Evolutionary conservation across 2,329 filamentous ascomycete species (phyloP).

Genomic region (Botrytis tulipae): DNA sequence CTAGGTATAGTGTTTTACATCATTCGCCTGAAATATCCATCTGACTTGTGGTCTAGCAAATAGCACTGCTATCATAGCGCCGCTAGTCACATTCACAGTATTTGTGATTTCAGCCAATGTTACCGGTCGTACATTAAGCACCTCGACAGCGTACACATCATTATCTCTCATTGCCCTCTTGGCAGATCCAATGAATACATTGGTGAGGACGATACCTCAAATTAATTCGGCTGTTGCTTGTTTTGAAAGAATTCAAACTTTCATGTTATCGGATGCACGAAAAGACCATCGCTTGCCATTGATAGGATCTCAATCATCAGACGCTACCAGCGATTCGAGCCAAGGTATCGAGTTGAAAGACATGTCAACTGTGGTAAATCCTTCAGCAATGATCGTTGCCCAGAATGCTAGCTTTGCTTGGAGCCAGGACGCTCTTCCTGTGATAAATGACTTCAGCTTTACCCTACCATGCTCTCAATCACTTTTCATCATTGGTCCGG

Average conservation of each 20-base stretch:
- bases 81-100: conserved; percentile 43
- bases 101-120: conserved; percentile 38
- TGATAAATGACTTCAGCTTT: conserved; percentile 29
- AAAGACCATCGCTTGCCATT: conserved; percentile 31
- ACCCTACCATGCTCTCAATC: conserved; percentile 25
- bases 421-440: conserved; percentile 19
- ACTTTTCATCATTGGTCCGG: conserved; percentile 37
- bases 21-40: neutral
- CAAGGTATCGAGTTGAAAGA: conserved; percentile 23
- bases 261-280: conserved; percentile 32
- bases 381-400: conserved; percentile 25
- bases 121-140: conserved; percentile 35
- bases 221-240: conserved; percentile 43
- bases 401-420: conserved; percentile 34
- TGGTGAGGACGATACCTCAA: conserved; percentile 43
- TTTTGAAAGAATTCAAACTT: conserved; percentile 44
- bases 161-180: conserved; percentile 45
- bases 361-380: neutral
- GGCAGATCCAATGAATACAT: conserved; percentile 41
- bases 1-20: conserved; percentile 23
- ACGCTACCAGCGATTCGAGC: neutral
- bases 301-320: neutral
- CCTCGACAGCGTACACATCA: conserved; percentile 43
- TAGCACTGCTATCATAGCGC: conserved; percentile 37
- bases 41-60: conserved; percentile 26